Evolutionary conservation across 2,329 filamentous ascomycete genomes (phyloP).

Genomic region (Clonostachys sp.): DNA sequence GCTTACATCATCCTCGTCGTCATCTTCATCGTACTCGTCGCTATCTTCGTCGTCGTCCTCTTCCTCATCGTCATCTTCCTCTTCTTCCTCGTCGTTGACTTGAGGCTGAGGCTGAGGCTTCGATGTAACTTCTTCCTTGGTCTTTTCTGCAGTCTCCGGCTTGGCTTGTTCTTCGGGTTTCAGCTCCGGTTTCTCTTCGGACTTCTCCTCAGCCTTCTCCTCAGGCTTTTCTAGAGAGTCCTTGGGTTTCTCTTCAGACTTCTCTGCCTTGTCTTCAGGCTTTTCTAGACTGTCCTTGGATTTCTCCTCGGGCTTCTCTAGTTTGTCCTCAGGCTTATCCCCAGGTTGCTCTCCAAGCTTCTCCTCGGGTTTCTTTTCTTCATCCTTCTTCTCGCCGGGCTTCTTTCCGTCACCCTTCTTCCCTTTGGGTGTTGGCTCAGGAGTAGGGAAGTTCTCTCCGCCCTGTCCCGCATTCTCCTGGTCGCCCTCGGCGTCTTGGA

Average conservation of each 20-base stretch:
- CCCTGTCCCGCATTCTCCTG: constrained; percentile 1
- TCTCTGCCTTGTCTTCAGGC: no score
- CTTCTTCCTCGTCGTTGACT: background rate
- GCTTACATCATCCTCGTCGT: constrained; percentile 2
- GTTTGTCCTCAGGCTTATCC: background rate
- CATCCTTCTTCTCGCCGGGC: background rate
- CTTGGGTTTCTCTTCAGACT: background rate
- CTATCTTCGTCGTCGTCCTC: background rate
- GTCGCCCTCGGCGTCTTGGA: constrained; percentile 3
- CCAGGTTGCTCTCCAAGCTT: background rate
- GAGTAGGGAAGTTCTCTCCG: background rate
- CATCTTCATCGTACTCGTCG: background rate
- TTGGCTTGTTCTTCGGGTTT: no score
- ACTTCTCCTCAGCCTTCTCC: background rate
- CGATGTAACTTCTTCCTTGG: no score
- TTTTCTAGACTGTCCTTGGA: no score
- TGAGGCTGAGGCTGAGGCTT: no score
- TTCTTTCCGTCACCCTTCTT: background rate
- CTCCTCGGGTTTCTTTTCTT: background rate
- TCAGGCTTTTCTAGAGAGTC: background rate
- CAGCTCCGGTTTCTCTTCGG: background rate
- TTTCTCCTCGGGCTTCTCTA: background rate
- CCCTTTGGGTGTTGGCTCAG: no score
- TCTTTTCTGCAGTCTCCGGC: no score
- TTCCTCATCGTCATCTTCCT: background rate